Base-by-base conservation (phyloP, 83 land plant genomes). In the Isoetes engelmannii region DNA sequence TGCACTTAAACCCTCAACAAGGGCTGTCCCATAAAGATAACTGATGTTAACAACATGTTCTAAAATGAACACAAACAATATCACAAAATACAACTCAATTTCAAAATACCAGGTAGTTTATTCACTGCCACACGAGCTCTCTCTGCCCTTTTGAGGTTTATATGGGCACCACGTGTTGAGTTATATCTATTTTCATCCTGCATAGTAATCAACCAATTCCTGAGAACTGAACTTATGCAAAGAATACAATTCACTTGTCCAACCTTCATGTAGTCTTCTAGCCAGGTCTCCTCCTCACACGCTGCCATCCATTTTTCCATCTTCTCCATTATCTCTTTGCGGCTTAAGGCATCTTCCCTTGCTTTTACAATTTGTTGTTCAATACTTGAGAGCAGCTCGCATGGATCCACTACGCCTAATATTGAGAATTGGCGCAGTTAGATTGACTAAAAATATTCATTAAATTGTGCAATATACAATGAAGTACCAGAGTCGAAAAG, bases 391-490 rank as follows among this genome's bases (percentile, higher is more conserved):
- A 95, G 81, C 21, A 95, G 69, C 20, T 19, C 83, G 53, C 84
- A 68, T 4, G 97, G 80, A 49, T 95, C 94, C 71, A 95, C 74
- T 61, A 82, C 70, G 17, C 97, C 99, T 95, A 71, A 44, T 5
- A 65, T 44, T 37, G 9, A 70, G 50, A 43, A 43, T 12, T 10
- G 9, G 46, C 4, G 7, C 10, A 18, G 2, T 28, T 28, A 0
- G 37, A 28, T 28, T 28, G 37, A 28, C 0, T 28, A 28, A 28
- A n/a, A 28, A 28, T 2, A 28, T 28, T 28, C 37, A 28, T 28
- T 2, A 28, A 28, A 28, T 28, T 28, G 37, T 28, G 37, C 37
- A 28, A 28, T 28, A 28, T 28, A 28, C 37, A 28, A 0, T 28
- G 37, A 65, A 15, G 5, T 55, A 87, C 98, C 96, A 72, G 96